Percentiles rank a stretch among this genome's conserved stretches.
Evolutionary conservation across 2,329 filamentous ascomycete genomes (phyloP).

Genomic region (Stachybotrys elegans): DNA sequence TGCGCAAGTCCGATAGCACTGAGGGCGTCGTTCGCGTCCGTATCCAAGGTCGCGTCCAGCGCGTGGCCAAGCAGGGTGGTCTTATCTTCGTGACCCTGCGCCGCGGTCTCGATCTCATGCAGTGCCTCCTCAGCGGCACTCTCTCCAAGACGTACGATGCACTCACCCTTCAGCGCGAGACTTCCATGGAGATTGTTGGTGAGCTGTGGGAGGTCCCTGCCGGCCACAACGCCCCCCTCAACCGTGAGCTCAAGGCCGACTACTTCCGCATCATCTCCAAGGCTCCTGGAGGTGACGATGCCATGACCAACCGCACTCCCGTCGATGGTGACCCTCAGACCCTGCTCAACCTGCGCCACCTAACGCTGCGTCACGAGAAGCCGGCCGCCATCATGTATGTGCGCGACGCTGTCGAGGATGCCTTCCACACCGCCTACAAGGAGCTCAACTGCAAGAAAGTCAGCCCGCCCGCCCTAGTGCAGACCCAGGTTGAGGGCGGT

Average conservation of each 20-base stretch:
- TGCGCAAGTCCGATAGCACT: constrained; percentile 26
- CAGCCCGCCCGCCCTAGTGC: constrained; percentile 83
- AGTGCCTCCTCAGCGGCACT: constrained; percentile 74
- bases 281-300: constrained; percentile 81
- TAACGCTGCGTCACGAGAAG: constrained; percentile 78
- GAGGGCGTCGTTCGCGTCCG: constrained; percentile 51
- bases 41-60: constrained; percentile 78
- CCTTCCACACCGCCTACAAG: constrained; percentile 75
- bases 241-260: constrained; percentile 86
- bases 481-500: constrained; percentile 92
- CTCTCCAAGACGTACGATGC: constrained; percentile 91
- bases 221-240: constrained; percentile 72
- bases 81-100: constrained; percentile 79
- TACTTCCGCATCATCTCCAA: constrained; percentile 77
- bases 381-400: constrained; percentile 85
- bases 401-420: constrained; percentile 72
- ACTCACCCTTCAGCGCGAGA: constrained; percentile 78
- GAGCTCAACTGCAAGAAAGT: constrained; percentile 77
- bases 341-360: constrained; percentile 76
- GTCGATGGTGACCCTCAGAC: constrained; percentile 50
- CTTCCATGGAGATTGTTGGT: constrained; percentile 78
- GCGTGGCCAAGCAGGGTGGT: constrained; percentile 75
- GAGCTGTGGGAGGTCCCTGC: constrained; percentile 78
- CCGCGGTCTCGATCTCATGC: constrained; percentile 73
- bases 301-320: constrained; percentile 74